Conservation (phyloP, 345 rosid species). For the Moricandia arvensis region DNA sequence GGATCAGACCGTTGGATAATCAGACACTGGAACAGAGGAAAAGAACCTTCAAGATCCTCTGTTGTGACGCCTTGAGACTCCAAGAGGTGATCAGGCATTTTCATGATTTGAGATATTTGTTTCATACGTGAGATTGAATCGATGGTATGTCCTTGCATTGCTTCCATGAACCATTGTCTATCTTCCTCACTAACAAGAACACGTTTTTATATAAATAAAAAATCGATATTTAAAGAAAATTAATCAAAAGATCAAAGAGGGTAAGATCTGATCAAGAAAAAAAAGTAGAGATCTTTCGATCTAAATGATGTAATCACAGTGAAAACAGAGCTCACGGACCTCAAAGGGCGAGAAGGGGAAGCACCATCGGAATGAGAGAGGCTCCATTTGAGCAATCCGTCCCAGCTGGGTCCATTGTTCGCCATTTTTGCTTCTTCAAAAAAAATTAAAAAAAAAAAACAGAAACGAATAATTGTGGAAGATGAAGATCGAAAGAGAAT, state of each 20-base stretch:
- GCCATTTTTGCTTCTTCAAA: slow-evolving; percentile 45
- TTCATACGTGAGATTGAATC: slow-evolving; percentile 85
- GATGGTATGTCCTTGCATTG: slow-evolving; percentile 76
- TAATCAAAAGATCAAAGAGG: background rate
- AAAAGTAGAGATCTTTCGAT: background rate
- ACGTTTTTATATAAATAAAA: too few relatives aligned
- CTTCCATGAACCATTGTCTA: slow-evolving; percentile 90
- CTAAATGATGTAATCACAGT: background rate
- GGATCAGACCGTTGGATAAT: background rate
- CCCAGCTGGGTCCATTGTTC: slow-evolving; percentile 84
- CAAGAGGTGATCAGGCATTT: slow-evolving; percentile 61
- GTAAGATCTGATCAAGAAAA: slow-evolving; percentile 9
- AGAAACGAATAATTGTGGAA: background rate
- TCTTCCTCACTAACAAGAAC: slow-evolving; percentile 66
- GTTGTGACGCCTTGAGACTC: slow-evolving; percentile 76
- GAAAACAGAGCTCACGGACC: slow-evolving; percentile 38
- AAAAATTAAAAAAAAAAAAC: background rate
- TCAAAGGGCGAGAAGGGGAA: slow-evolving; percentile 48
- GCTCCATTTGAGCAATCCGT: slow-evolving; percentile 94
- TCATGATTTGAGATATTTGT: slow-evolving; percentile 79
- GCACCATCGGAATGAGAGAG: slow-evolving; percentile 83
- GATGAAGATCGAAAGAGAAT: background rate
- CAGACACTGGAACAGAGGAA: background rate
- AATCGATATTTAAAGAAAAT: too few relatives aligned
- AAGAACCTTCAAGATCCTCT: slow-evolving; percentile 71